Evolutionary conservation across 352 stramenopile species (phyloP).

Genomic region (Phytopythium chamaehyphon): DNA sequence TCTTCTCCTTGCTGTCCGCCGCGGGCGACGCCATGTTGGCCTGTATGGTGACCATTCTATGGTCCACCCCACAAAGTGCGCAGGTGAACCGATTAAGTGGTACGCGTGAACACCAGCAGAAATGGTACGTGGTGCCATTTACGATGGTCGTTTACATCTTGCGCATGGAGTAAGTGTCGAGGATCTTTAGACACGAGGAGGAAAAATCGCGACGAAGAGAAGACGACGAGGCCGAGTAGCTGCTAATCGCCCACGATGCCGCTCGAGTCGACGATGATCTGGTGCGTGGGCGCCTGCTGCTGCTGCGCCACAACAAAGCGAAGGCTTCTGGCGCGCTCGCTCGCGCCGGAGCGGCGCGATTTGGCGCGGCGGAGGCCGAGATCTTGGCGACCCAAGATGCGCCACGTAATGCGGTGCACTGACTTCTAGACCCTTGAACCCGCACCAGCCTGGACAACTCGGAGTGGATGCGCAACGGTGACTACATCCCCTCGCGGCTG

Average conservation of each 20-base stretch:
- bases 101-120: no score
- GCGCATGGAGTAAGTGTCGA: no score
- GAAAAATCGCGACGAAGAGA: conserved; percentile 12
- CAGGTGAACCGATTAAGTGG: no score
- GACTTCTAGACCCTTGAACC: neutral
- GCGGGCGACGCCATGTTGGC: no score
- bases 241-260: conserved; percentile 45
- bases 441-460: conserved; percentile 91
- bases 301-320: neutral
- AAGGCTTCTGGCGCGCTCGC: neutral
- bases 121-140: no score
- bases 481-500: conserved; percentile 98
- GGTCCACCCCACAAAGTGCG: no score
- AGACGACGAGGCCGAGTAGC: conserved; percentile 6
- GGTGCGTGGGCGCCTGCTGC: conserved; percentile 44
- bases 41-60: no score
- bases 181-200: conserved; percentile 10
- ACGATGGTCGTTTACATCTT: no score
- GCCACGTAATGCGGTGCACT: neutral
- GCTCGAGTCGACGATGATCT: conserved; percentile 89
- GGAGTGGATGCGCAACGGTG: conserved; percentile 98
- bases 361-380: neutral
- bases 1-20: conserved; percentile 24
- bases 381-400: neutral
- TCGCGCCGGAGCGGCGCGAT: neutral